phyloP scores from a whole-genome alignment of 1,284 basidiomycete species.

The Lentinula novae-zelandiae region DNA sequence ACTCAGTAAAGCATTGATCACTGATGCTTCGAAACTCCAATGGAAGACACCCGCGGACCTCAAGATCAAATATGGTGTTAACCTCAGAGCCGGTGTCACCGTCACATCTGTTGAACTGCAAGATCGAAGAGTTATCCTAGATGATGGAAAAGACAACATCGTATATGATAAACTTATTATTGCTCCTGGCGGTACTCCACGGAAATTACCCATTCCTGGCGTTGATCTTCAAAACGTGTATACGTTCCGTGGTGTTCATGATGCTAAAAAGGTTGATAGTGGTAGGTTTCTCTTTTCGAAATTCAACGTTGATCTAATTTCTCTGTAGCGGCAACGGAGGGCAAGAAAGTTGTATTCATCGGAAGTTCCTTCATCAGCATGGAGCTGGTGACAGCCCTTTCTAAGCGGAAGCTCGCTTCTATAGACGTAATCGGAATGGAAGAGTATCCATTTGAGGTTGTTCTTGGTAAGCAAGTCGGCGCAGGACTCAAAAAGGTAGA shows the following conservation, averaged over 20 bases:
- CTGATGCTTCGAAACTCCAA: constrained; percentile 74
- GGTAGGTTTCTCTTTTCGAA: constrained; percentile 35
- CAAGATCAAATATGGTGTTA: constrained; percentile 78
- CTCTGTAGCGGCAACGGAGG: constrained; percentile 52
- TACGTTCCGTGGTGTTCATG: constrained; percentile 56
- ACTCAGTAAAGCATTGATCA: constrained; percentile 83
- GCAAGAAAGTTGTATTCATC: constrained; percentile 80
- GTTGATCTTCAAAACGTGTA: constrained; percentile 76
- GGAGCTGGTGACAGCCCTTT: constrained; percentile 80
- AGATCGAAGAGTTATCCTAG: constrained; percentile 59
- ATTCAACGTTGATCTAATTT: neutral
- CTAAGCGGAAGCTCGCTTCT: constrained; percentile 72
- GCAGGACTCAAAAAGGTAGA: constrained; percentile 72
- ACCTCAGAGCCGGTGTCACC: constrained; percentile 62
- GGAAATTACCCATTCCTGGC: constrained; percentile 77
- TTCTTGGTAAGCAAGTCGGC: constrained; percentile 83
- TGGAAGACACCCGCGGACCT: constrained; percentile 73
- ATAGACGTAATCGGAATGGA: constrained; percentile 87
- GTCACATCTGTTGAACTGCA: constrained; percentile 67
- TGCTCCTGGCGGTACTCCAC: constrained; percentile 65
- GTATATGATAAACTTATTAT: constrained; percentile 74
- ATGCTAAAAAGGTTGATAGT: constrained; percentile 75
- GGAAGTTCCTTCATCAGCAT: constrained; percentile 94
- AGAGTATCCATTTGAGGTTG: constrained; percentile 75
- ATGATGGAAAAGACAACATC: constrained; percentile 53